Base-by-base conservation (phyloP, 1,284 basidiomycete species). In the Ganoderma sinense region DNA sequence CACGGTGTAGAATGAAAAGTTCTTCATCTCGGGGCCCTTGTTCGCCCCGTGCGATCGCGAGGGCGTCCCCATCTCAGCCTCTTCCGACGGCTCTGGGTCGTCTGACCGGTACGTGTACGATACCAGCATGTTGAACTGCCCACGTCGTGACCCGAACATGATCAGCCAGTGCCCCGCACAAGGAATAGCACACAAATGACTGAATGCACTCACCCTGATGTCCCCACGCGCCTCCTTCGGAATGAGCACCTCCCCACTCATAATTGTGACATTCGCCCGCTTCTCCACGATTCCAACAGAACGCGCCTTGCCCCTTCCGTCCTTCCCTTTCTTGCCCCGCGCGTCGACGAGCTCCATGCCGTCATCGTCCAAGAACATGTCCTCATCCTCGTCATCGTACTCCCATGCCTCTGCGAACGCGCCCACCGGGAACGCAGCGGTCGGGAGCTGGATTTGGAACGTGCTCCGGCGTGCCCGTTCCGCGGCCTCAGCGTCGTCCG, bases 371-470 rank as follows among this genome's bases (percentile, higher is more conserved):
- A 90, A 82, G 74, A 93, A 92, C 87, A 94, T 93, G 51, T 94
- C 93, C 71, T 95, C 94, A 69, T 95, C 95, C 62, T 96, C 94
- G 65, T 97, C 94, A 62, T 97, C 96, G 73, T 97, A 97, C 79
- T 97, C 96, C 96, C 95, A 97, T 51, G 94, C 95, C 78, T 98
- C 97, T 39, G 95, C 95, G 76, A 94, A 95, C 1, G 96, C 93
- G 18, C 93, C 91, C 51, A 98, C 89, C 1, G 93, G 87, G 78
- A 98, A 97, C 14, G 91, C 83, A 0, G 88, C 83, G 10, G 89
- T 90, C 0, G 94, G 94, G 2, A 97, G 83, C 23, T 91, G 91
- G 6, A 97, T 85, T 1, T 91, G 91, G 76, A 94, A 96, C 0
- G 91, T 90, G 43, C 90, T 89, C 7, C 91, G 85, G 26, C 88